Base-by-base conservation (phyloP, 2,329 filamentous ascomycete genomes). In the Ustilaginoidea virens region DNA sequence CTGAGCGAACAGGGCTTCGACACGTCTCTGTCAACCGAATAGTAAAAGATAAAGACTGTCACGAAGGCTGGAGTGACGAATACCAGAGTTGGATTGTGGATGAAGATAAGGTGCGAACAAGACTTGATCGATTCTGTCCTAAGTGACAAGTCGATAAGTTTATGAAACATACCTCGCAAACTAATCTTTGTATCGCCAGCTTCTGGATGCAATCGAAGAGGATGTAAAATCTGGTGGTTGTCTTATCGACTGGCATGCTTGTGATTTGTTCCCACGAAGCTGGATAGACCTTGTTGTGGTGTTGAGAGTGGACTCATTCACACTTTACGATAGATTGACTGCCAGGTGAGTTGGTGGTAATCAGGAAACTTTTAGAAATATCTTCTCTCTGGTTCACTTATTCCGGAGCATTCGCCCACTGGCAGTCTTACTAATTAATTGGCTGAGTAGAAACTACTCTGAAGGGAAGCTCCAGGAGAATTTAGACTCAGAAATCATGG, bases 171-270 rank as follows among this genome's bases (percentile, higher is more conserved):
- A n/a, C n/a, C n/a, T n/a, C n/a, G n/a, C n/a, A n/a, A n/a, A n/a
- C 39, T 30, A 14, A 42, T 31, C 8, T 19, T 11, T 22, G 26
- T 11, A 19, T 16, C 18, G 4, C 24, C 42, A 85, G 75, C 60
- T 98, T 18, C 66, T 98, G 14, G 90, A 98, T 49, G 72, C 80
- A 27, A 78, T 98, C 33, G 90, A 96, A 56, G 69, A 80, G 32
- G 77, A 90, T 36, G 67, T 81, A 22, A 68, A 75, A 37, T 57
- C 68, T 13, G 87, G 87, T 33, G 90, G 90, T 13, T 81, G 74
- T 52, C 74, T 98, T 42, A 80, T 98, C 46, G 90, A 98, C 58
- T 98, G 90, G 87, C 90, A 98, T 56, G 87, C 86, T 2, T 96
- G 87, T 58, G 90, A 96, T 45, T 58, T 96, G 14, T 96, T 96